Conservation (phyloP, 257 asterid species). For the Linderniella brevidens region DNA sequence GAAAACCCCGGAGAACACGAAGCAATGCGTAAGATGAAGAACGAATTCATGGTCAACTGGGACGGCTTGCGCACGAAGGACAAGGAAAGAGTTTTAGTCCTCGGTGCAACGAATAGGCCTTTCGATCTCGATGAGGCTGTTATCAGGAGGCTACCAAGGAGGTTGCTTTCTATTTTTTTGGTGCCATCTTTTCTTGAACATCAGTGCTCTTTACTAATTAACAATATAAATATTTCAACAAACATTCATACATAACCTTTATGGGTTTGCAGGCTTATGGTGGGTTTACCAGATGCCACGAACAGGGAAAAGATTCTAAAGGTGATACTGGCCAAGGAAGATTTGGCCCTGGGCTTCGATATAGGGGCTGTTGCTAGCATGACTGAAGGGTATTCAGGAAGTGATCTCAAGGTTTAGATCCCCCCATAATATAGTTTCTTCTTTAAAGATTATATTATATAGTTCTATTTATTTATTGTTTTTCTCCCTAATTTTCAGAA, state of each 20-base stretch:
- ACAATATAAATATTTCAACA: too few relatives aligned
- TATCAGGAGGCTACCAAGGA: slow-evolving; percentile 77
- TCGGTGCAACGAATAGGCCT: slow-evolving; percentile 96
- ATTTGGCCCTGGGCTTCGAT: slow-evolving; percentile 63
- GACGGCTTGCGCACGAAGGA: slow-evolving; percentile 92
- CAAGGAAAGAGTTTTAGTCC: slow-evolving; percentile 76
- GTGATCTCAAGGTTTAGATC: slow-evolving; percentile 76
- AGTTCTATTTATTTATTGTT: slow-evolving; percentile 1
- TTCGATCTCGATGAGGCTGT: slow-evolving; percentile 96
- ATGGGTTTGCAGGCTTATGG: slow-evolving; percentile 52
- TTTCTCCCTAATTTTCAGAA: slow-evolving; percentile 27
- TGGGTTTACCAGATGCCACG: slow-evolving; percentile 80
- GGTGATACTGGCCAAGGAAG: slow-evolving; percentile 81
- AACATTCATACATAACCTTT: neutral
- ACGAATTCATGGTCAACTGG: slow-evolving; percentile 97
- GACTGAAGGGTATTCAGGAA: slow-evolving; percentile 95
- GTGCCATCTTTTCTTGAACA: too few relatives aligned
- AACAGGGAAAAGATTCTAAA: slow-evolving; percentile 73
- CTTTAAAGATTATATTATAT: slow-evolving; percentile 5
- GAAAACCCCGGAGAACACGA: slow-evolving; percentile 91
- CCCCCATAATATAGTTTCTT: neutral
- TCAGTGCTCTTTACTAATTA: too few relatives aligned
- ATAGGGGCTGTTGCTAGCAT: slow-evolving; percentile 63
- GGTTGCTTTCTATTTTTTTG: slow-evolving; percentile 31
- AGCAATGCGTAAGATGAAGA: slow-evolving; percentile 96